A percentile compares a stretch with the other conserved stretches of the same genome.
phyloP scores from a whole-genome alignment of 345 rosid genomes.

The Populus simonii region DNA sequence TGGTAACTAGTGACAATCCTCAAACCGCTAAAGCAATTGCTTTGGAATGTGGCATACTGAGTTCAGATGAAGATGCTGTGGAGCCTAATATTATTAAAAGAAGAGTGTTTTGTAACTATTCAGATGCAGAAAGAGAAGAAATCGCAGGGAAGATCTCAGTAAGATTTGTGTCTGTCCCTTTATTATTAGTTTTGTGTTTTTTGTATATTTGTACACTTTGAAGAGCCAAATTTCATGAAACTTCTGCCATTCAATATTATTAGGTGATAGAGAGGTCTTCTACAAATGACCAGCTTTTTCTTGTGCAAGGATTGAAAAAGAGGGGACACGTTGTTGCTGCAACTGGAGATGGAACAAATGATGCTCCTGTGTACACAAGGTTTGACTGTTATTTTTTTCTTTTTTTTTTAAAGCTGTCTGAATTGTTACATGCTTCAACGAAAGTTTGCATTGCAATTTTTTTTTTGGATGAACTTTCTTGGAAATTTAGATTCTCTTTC shows the following conservation, averaged over 20 bases:
- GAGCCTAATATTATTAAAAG: constrained; percentile 35
- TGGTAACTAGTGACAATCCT: constrained; percentile 37
- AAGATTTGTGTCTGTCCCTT: background rate
- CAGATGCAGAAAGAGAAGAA: constrained; percentile 20
- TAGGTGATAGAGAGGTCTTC: constrained; percentile 39
- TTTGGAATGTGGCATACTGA: constrained; percentile 33
- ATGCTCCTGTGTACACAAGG: constrained; percentile 58
- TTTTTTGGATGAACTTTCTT: background rate
- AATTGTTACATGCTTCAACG: background rate
- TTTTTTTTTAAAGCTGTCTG: background rate
- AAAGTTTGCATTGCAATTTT: background rate
- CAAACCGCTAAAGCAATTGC: constrained; percentile 41
- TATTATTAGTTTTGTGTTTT: background rate
- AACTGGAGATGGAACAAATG: constrained; percentile 60
- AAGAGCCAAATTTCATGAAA: background rate
- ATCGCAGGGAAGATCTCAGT: constrained; percentile 26
- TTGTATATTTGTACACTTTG: background rate
- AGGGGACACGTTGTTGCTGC: constrained; percentile 48
- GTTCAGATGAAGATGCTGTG: constrained; percentile 25
- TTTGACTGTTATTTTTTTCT: background rate
- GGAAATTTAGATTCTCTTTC: background rate
- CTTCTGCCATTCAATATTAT: background rate
- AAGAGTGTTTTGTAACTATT: constrained; percentile 19
- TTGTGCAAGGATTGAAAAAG: constrained; percentile 30
- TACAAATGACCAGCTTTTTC: constrained; percentile 32